Evolutionary conservation across 2,329 filamentous ascomycete genomes (phyloP).

Genomic region (Exophiala dermatitidis): DNA sequence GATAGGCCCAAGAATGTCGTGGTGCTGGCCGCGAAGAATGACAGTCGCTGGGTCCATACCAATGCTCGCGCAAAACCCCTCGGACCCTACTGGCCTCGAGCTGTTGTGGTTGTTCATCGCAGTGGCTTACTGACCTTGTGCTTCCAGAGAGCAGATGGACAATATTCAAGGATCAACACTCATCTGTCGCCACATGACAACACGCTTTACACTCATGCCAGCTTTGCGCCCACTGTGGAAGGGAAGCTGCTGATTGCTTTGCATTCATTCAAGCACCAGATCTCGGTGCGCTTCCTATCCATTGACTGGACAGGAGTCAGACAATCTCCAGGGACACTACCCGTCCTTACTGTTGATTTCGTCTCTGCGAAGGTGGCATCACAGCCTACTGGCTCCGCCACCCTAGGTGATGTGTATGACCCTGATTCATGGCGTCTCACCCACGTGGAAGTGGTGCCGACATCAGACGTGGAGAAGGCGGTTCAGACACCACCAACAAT

Average conservation of each 20-base stretch:
- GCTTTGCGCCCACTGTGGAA: slow-evolving; percentile 38
- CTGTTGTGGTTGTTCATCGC: slow-evolving; percentile 68
- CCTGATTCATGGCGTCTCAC: slow-evolving; percentile 55
- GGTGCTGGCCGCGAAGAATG: slow-evolving; percentile 49
- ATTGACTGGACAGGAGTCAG: slow-evolving; percentile 33
- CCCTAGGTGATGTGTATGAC: slow-evolving; percentile 31
- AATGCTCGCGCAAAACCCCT: slow-evolving; percentile 58
- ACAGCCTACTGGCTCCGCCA: slow-evolving; percentile 11
- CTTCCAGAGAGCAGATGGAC: slow-evolving; percentile 66
- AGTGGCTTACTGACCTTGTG: slow-evolving; percentile 67
- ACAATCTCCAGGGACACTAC: slow-evolving; percentile 35
- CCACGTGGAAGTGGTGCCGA: slow-evolving; percentile 65
- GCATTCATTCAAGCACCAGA: slow-evolving; percentile 13
- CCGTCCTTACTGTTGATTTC: slow-evolving; percentile 18
- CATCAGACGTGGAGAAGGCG: slow-evolving; percentile 52
- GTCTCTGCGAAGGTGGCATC: slow-evolving; percentile 24
- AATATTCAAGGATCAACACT: slow-evolving; percentile 58
- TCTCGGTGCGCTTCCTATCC: slow-evolving; percentile 19
- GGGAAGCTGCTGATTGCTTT: slow-evolving; percentile 24
- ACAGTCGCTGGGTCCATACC: slow-evolving; percentile 61
- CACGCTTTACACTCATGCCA: slow-evolving; percentile 32
- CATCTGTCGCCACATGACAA: slow-evolving; percentile 9
- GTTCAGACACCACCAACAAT: slow-evolving; percentile 56
- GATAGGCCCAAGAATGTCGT: slow-evolving; percentile 29
- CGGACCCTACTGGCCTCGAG: slow-evolving; percentile 67